A percentile compares a stretch with the other conserved stretches of the same genome.
phyloP scores from a whole-genome alignment of 2,329 filamentous ascomycete genomes.

The Seiridium cupressi region DNA sequence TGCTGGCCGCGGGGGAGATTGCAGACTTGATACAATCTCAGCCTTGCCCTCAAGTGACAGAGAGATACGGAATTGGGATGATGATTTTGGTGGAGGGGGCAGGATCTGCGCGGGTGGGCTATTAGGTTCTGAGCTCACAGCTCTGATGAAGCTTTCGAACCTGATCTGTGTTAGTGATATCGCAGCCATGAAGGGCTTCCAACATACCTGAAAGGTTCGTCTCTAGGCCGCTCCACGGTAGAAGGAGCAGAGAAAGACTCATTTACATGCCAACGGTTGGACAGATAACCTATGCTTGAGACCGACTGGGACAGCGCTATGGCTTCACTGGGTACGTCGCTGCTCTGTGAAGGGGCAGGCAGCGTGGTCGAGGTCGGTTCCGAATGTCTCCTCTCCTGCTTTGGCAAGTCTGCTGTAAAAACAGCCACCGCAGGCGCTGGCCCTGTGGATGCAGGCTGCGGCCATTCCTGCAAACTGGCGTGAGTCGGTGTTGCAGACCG shows the following conservation, averaged over 20 bases:
- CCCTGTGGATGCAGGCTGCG: conserved; percentile 19
- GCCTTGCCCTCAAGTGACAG: conserved; percentile 88
- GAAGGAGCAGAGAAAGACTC: conserved; percentile 51
- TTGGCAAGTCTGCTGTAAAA: conserved; percentile 6
- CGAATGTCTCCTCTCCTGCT: conserved; percentile 12
- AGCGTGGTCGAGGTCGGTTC: conserved; percentile 9
- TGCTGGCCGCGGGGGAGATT: conserved; percentile 66
- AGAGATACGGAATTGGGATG: conserved; percentile 69
- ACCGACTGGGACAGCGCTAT: conserved; percentile 35
- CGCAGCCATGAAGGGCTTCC: background rate
- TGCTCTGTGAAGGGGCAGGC: conserved; percentile 20
- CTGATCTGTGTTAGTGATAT: conserved; percentile 25
- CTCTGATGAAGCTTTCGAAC: conserved; percentile 41
- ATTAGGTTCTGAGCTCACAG: conserved; percentile 35
- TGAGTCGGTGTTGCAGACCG: conserved; percentile 16
- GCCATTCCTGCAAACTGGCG: conserved; percentile 16
- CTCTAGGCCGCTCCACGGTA: conserved; percentile 33
- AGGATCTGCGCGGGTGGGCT: conserved; percentile 33
- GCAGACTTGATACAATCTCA: conserved; percentile 72
- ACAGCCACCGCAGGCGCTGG: background rate
- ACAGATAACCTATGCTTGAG: conserved; percentile 48
- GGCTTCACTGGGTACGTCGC: conserved; percentile 17
- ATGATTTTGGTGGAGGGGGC: conserved; percentile 37
- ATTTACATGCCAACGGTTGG: conserved; percentile 56
- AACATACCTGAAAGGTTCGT: conserved; percentile 47